These are phyloP conservation scores for Botrytis elliptica DNA, from an alignment of 2,329 filamentous ascomycete genomes.

Conservation along the genomic window DNA sequence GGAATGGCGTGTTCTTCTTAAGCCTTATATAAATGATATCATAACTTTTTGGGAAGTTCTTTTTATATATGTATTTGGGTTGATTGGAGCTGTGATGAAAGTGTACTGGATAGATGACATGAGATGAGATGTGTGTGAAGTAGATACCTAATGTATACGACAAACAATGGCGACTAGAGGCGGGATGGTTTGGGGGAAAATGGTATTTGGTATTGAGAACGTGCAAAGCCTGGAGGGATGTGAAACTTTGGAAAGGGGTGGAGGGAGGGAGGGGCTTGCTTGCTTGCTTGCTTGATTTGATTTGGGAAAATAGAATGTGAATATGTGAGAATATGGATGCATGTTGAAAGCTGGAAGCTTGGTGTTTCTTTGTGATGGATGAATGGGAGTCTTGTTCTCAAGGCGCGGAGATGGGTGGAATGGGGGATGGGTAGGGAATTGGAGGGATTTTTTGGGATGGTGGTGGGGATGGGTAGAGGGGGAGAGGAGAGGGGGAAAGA, in stretches of 20 bases:
- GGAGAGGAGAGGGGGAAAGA: too few species aligned
- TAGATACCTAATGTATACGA: background rate
- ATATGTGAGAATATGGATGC: background rate
- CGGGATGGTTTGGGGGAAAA: background rate
- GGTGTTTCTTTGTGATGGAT: background rate
- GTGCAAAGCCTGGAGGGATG: background rate
- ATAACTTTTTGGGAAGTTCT: background rate
- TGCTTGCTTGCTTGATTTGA: background rate
- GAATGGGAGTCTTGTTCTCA: background rate
- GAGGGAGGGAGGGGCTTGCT: background rate
- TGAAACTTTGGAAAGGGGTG: background rate
- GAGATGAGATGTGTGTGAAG: background rate
- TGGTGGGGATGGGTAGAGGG: fast-evolving
- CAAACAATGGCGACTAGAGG: background rate
- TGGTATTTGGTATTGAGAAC: background rate
- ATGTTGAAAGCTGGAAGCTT: background rate
- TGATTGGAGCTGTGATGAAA: background rate
- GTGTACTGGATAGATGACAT: background rate
- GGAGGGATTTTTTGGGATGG: fast-evolving
- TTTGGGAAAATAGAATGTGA: background rate
- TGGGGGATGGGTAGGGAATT: background rate
- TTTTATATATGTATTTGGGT: background rate
- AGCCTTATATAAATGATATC: background rate
- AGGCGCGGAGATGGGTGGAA: too few species aligned
- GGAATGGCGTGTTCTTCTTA: background rate